Base-by-base conservation (phyloP, 352 stramenopile genomes). In the Phytopythium montanum region DNA sequence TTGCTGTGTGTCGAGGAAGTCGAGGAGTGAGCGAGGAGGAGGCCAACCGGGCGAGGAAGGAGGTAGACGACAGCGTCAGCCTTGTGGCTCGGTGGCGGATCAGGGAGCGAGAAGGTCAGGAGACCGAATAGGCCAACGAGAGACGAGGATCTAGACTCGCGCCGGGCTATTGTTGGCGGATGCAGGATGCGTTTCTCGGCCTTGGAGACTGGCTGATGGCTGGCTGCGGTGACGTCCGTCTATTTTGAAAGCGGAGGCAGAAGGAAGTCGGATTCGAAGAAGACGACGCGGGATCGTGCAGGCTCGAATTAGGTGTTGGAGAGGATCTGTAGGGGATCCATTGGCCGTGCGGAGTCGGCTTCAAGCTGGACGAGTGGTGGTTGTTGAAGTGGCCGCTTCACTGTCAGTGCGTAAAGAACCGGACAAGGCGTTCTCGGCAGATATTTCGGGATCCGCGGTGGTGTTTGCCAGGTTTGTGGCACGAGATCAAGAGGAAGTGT, bases 1-100 rank as follows among this genome's bases (percentile, higher is more conserved):
- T 2, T 66, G 57, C 25, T 63, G 29, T 39, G 42, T 66, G 57
- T 53, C 39, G 54, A 33, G 60, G 48, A 63, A 70, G 54, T 80
- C 48, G 46, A 54, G 54, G 64, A 78, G 67, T 80, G 73, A 76
- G 52, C 25, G 10, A 31, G 26, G 13, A 9, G 46, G 31, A 10
- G 31, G 31, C n/a, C n/a, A n/a, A n/a, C n/a, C n/a, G n/a, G n/a
- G n/a, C n/a, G n/a, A n/a, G n/a, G n/a, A 16, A 33, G 7, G 4
- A 19, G 45, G 45, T 21, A 10, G 45, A 33, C 5, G 5, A n/a
- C 2, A 29, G n/a, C 23, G 3, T 2, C 21, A 53, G 23, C 25
- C 46, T 25, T 36, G 23, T 53, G 25, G 46, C 46, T 44, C 16
- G 9, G 2, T 36, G 21, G 12, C 2, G 25, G 3, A 31, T 51